Base-by-base conservation (phyloP, 1,284 basidiomycete species). In the Ceratobasidium papillatum region DNA sequence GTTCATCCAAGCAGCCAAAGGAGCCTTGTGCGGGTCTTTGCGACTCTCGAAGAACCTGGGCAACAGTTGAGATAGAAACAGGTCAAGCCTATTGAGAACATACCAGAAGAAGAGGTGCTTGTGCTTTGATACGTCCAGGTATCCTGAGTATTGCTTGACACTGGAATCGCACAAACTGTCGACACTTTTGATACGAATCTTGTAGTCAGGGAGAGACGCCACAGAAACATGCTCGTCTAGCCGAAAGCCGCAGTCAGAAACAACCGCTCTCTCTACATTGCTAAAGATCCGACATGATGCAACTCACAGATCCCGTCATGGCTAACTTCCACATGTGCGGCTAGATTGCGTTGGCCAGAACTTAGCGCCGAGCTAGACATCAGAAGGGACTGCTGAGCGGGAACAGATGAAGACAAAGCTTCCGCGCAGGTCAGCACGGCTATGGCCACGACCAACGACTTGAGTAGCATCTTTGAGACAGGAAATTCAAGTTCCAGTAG, bases 1-100 rank as follows among this genome's bases (percentile, higher is more conserved):
- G 25, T 63, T 73, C 59, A 73, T 62, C 71, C 71, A 73, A 17
- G 71, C 59, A 25, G 71, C 58, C 27, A 73, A 49, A 27, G 71
- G 71, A 9, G 71, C 58, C n/a, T 73, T 73, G 19, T 52, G 32
- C 8, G 71, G 58, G 36, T 73, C 47, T n/a, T 51, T 51, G n/a
- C 71, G 58, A 25, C 71, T 73, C 41, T 73, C 71, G 43, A 73
- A 73, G 17, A 73, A 73, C 71, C 71, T 73, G 32, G 17, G 11
- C 7, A 8, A 27, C 9, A 12, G 43, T 43, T 14, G 38, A 27
- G 3, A 62, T 1, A 14, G 12, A 25, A 9, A 3, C 34, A 38
- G 12, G 25, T 38, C 7, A 32, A 27, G 12, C 12, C 32, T 22
- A 45, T 11, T 17, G 3, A 9, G 43, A 25, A 11, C 12, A 30